These are phyloP conservation scores for Tetrahymena malaccensis DNA, from an alignment of 73 alveolate species.

Conservation along the genomic window DNA sequence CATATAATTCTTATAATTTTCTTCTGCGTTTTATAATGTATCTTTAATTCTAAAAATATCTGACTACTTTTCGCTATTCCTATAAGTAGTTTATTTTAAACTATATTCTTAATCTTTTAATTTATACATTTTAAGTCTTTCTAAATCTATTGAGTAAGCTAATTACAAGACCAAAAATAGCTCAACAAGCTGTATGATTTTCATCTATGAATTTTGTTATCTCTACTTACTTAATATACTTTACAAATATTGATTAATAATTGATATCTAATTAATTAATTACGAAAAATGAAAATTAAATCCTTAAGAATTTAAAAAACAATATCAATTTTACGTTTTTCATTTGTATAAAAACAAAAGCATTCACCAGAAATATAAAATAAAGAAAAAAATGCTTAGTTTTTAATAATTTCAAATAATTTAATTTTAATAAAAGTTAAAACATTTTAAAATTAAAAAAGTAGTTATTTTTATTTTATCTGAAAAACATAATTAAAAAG, in stretches of 20 bases:
- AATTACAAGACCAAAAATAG: not conserved
- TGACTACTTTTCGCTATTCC: not conserved
- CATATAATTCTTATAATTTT: too few relatives aligned
- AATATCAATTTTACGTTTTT: not conserved
- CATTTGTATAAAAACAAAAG: too few relatives aligned
- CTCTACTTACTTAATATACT: not conserved
- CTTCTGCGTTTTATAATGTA: not conserved
- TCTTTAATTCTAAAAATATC: not conserved
- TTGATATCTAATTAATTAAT: too few relatives aligned
- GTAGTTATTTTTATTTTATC: too few relatives aligned
- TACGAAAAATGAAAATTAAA: too few relatives aligned
- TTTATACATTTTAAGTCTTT: not conserved
- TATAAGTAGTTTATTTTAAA: not conserved
- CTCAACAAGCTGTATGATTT: not conserved
- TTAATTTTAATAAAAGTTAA: too few relatives aligned
- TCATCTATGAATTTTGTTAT: not conserved
- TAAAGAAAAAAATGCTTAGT: too few relatives aligned
- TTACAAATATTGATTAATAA: not conserved
- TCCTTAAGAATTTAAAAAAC: not conserved
- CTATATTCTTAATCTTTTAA: not conserved
- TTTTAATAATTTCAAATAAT: too few relatives aligned
- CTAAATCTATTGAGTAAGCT: not conserved
- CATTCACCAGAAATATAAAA: not conserved
- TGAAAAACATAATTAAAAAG: not conserved
- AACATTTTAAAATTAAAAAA: too few relatives aligned